phyloP scores from a whole-genome alignment of 2,329 filamentous ascomycete species.

The Ophiocordyceps camponoti-floridani region DNA sequence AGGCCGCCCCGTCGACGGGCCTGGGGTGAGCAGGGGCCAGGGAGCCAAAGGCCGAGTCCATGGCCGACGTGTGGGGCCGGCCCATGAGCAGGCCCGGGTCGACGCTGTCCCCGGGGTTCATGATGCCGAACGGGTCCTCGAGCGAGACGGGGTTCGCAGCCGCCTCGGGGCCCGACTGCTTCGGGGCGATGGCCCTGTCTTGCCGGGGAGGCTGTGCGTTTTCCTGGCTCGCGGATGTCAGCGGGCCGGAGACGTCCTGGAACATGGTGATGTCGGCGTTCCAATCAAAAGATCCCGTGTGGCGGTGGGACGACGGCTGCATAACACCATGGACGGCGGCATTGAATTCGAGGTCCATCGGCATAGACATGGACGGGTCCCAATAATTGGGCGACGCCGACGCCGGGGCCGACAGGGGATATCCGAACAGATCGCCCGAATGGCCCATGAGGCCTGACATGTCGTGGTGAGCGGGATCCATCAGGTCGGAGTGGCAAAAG shows the following conservation, averaged over 20 bases:
- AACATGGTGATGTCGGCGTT: constrained; percentile 35
- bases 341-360: constrained; percentile 43
- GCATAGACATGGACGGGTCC: constrained; percentile 34
- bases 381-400: constrained; percentile 35
- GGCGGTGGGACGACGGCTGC: constrained; percentile 19
- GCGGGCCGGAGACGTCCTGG: constrained; percentile 23
- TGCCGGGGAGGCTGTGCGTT: constrained; percentile 19
- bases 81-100: constrained; percentile 42
- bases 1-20: constrained; percentile 11
- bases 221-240: constrained; percentile 15
- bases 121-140: constrained; percentile 33
- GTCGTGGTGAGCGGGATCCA: constrained; percentile 28
- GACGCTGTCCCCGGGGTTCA: constrained; percentile 29
- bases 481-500: constrained; percentile 32
- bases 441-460: constrained; percentile 27
- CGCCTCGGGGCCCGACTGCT: constrained; percentile 23
- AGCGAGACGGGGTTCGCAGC: constrained; percentile 23
- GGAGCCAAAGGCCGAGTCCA: constrained; percentile 19
- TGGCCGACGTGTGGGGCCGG: constrained; percentile 27
- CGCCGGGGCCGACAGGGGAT: constrained; percentile 40
- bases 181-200: constrained; percentile 30
- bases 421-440: constrained; percentile 38
- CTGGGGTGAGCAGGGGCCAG: constrained; percentile 12
- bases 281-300: constrained; percentile 39
- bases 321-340: constrained; percentile 25